Evolutionary conservation across 805 yeast genomes (phyloP), one percentile per base, ranked within the genome.

Genomic region (Clavispora asparagi): DNA sequence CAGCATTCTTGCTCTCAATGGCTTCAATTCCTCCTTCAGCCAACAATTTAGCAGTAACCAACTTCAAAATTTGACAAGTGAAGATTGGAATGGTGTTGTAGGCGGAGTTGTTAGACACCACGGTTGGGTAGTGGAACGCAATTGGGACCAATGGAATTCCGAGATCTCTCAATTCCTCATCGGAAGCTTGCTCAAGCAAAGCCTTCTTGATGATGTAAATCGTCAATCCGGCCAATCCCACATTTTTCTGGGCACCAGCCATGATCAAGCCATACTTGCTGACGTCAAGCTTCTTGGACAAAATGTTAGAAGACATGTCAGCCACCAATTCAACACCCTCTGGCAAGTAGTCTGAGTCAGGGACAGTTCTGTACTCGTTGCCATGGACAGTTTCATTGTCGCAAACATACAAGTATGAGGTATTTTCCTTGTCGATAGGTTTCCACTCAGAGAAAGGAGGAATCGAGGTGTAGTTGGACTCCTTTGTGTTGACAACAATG

Each of bases 171-270:
- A 90, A 72, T 54, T 81, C 82, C 1, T 71, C 84, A 52, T 81
- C 87, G 2, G 80, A 55, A 4, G 89, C 81, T 53, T 81, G 81
- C 26, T 82, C 85, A 26, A 94, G 68, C 45, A 94, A 75, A 1
- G 83, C 61, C 64, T 90, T 92, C 68, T 87, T 89, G 67, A 91
- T 83, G 58, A 94, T 92, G 65, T 90, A 92, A 51, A 94, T 76
- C 13, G 97, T 85, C 53, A 94, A 79, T 33, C 99, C 99, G 9
- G 99, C 97, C 61, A 94, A 73, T 45, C 99, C 99, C 61, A 94
- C 89, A 65, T 94, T 94, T 70, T 94, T 94, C 70, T 94, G 99
- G 26, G 98, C 99, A 52, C 99, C 99, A 16, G 97, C 99, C 80
- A 91, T 83, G 51, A 94, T 83, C 26, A 90, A 71, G 43, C 97